phyloP scores from a whole-genome alignment of 2,329 filamentous ascomycete genomes.

The Cladosporium sp. region DNA sequence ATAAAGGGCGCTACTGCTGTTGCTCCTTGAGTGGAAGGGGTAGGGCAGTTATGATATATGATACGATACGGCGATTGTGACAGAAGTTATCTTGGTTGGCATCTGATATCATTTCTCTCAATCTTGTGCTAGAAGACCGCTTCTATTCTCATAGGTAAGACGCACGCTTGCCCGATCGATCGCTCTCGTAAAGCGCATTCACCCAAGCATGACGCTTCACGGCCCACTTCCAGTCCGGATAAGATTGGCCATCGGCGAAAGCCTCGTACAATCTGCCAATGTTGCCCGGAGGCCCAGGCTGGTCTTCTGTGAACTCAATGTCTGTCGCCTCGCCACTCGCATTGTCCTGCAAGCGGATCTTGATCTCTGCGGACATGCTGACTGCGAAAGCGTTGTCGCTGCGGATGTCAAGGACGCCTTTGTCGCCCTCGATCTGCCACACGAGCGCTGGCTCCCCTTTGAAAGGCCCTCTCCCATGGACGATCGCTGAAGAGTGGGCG shows the following conservation, averaged over 20 bases:
- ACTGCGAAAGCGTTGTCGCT: conserved; percentile 3
- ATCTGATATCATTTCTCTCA: not conserved
- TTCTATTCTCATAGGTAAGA: not conserved
- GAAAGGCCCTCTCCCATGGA: conserved; percentile 53
- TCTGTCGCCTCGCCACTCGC: not conserved
- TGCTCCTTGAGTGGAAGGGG: not conserved
- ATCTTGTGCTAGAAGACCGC: not conserved
- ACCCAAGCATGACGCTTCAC: conserved; percentile 15
- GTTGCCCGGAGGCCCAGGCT: conserved; percentile 4
- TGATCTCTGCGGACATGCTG: conserved; percentile 13
- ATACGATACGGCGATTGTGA: not conserved
- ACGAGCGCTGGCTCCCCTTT: conserved; percentile 47
- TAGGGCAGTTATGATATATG: not conserved
- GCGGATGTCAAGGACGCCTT: conserved; percentile 42
- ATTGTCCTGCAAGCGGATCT: conserved; percentile 12
- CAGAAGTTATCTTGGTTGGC: not conserved
- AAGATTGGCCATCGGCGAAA: conserved; percentile 7
- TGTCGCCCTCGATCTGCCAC: conserved; percentile 54
- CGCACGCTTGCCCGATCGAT: not conserved
- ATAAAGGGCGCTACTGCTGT: conserved; percentile 18
- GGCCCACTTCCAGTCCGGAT: conserved; percentile 16
- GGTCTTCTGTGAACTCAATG: conserved; percentile 3
- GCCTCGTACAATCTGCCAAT: conserved; percentile 16
- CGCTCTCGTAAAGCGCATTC: conserved; percentile 7
- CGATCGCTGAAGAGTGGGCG: conserved; percentile 48